Evolutionary conservation across 768 basidiomycete species (phyloP).

Genomic region (Leccinum barrowsii): DNA sequence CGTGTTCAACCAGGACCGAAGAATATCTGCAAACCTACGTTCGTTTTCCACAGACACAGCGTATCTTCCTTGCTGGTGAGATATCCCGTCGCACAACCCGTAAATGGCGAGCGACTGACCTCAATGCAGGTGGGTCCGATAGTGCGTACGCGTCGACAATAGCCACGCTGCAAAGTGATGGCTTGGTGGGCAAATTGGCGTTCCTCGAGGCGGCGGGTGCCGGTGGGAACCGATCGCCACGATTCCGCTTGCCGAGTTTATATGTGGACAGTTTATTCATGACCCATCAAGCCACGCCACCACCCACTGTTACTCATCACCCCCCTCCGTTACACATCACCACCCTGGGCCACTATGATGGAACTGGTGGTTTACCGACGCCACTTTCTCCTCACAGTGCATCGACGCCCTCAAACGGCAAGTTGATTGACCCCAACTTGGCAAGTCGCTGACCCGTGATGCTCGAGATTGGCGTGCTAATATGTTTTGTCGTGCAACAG

Average conservation of each 20-base stretch:
- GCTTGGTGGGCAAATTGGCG: constrained; percentile 64
- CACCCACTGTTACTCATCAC: constrained; percentile 31
- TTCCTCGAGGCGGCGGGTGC: constrained; percentile 50
- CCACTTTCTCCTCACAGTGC: constrained; percentile 56
- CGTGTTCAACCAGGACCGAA: constrained; percentile 25
- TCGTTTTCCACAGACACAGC: constrained; percentile 70
- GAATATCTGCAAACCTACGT: constrained; percentile 70
- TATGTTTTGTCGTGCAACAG: constrained; percentile 32
- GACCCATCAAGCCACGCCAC: constrained; percentile 25
- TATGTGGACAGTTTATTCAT: constrained; percentile 50
- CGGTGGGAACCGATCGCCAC: constrained; percentile 40
- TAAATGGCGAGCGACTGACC: constrained; percentile 1
- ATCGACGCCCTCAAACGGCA: constrained; percentile 24
- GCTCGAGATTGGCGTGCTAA: constrained; percentile 5
- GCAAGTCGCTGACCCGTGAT: constrained; percentile 34
- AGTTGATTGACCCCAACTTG: constrained; percentile 59
- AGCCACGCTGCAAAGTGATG: constrained; percentile 53
- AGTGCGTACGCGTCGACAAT: constrained; percentile 56
- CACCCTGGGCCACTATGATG: constrained; percentile 38
- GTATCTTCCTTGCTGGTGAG: constrained; percentile 70
- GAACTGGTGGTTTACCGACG: constrained; percentile 62
- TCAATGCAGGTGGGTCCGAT: constrained; percentile 49
- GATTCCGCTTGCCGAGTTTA: constrained; percentile 51
- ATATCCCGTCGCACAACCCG: background rate
- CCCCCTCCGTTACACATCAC: constrained; percentile 47